phyloP scores from a whole-genome alignment of 2,329 filamentous ascomycete species.

The Teratosphaeria zuluensis region DNA sequence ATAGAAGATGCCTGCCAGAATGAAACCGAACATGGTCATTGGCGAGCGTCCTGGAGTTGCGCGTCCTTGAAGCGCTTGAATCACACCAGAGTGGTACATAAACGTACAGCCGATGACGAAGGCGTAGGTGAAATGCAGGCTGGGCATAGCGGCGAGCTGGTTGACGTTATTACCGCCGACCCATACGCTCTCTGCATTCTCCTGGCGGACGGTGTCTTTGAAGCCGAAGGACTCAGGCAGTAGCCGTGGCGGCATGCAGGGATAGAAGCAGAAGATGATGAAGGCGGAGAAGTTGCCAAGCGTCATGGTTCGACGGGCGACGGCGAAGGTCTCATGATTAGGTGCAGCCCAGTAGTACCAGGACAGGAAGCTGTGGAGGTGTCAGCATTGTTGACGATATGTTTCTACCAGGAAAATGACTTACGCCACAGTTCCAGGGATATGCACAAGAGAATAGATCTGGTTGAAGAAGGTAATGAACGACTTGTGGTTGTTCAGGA shows the following conservation, averaged over 20 bases:
- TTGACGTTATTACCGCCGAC: conserved; percentile 38
- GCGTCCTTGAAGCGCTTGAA: conserved; percentile 29
- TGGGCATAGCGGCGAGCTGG: conserved; percentile 38
- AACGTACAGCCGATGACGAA: conserved; percentile 44
- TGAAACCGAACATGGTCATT: conserved; percentile 31
- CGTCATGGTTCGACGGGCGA: conserved; percentile 37
- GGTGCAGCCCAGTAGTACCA: conserved; percentile 55
- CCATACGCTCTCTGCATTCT: conserved; percentile 38
- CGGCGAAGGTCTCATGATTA: conserved; percentile 35
- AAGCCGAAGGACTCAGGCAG: conserved; percentile 37
- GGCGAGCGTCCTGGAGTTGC: conserved; percentile 17
- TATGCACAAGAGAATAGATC: conserved; percentile 51
- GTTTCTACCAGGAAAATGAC: conserved; percentile 5
- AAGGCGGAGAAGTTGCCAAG: conserved; percentile 47
- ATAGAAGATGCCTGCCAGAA: conserved; percentile 34
- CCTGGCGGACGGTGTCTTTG: conserved; percentile 38
- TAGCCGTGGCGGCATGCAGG: conserved; percentile 44
- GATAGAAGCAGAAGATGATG: conserved; percentile 43
- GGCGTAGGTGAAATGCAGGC: conserved; percentile 47
- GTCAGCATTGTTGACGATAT: conserved; percentile 3
- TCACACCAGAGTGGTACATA: conserved; percentile 43
- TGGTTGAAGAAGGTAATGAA: conserved; percentile 49
- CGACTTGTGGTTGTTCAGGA: conserved; percentile 44
- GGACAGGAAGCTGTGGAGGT: conserved; percentile 44
- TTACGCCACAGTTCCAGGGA: conserved; percentile 51